Conservation (phyloP, 768 basidiomycete genomes). For the Botryobasidium botryosum region DNA sequence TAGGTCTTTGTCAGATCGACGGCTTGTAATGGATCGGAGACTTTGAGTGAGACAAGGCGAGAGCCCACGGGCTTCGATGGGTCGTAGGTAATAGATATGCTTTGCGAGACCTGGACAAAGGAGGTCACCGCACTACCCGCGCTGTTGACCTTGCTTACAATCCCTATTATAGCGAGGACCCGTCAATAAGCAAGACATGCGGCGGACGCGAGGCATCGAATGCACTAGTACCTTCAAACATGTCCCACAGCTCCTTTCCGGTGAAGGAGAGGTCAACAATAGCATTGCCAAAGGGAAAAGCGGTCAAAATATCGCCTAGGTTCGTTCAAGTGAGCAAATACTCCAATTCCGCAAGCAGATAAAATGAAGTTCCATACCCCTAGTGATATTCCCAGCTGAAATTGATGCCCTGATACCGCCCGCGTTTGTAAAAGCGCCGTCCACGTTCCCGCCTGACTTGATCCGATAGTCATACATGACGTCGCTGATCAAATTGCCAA, state of each 20-base stretch:
- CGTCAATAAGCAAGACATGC: slow-evolving; percentile 3
- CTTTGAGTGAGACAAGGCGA: slow-evolving; percentile 14
- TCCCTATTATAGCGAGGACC: not conserved
- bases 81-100: slow-evolving; percentile 17
- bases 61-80: slow-evolving; percentile 13
- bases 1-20: slow-evolving; percentile 14
- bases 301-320: slow-evolving; percentile 18
- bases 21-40: slow-evolving; percentile 5
- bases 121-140: slow-evolving; percentile 20
- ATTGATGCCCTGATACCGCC: slow-evolving; percentile 28
- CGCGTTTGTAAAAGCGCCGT: slow-evolving; percentile 26
- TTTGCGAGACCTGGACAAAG: slow-evolving; percentile 27
- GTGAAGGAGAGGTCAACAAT: slow-evolving; percentile 27
- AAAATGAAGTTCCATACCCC: slow-evolving; percentile 18
- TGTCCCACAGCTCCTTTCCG: slow-evolving; percentile 26
- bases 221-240: slow-evolving; percentile 28
- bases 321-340: not conserved
- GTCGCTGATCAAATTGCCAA: slow-evolving; percentile 29
- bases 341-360: not conserved
- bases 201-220: slow-evolving; percentile 19
- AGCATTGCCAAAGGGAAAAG: slow-evolving; percentile 30
- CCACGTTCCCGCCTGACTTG: slow-evolving; percentile 16
- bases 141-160: slow-evolving; percentile 2
- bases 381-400: slow-evolving; percentile 26
- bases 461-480: slow-evolving; percentile 25